These are phyloP conservation scores for Penicillium salamii DNA, from an alignment of 495 filamentous ascomycete genomes.

Conservation along the genomic window DNA sequence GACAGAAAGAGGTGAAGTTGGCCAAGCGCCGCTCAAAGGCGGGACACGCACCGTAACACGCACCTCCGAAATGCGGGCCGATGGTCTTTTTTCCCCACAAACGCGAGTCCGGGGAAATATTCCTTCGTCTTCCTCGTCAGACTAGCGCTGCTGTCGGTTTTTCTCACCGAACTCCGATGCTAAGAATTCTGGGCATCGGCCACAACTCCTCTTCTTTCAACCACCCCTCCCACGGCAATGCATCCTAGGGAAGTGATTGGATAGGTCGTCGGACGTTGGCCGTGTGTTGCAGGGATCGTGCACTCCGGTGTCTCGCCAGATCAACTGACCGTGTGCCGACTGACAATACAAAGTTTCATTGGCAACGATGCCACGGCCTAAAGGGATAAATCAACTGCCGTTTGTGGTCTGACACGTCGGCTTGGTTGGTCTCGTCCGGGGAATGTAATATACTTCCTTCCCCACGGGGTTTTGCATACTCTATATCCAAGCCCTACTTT, in stretches of 20 bases:
- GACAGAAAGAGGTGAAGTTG: constrained; percentile 9
- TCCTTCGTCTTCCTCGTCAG: background rate
- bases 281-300: constrained; percentile 3
- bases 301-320: constrained; percentile 1
- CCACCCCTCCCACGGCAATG: background rate
- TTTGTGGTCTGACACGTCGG: constrained; percentile 12
- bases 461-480: constrained; percentile 32
- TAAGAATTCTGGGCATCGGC: constrained; percentile 2
- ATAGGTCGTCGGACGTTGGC: constrained; percentile 18
- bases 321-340: background rate
- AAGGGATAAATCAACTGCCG: background rate
- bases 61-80: background rate
- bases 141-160: constrained; percentile 9
- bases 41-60: too few species aligned
- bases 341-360: background rate
- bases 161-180: constrained; percentile 26
- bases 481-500: constrained; percentile 3
- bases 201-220: constrained; percentile 1
- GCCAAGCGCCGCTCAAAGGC: too few species aligned
- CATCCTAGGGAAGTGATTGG: constrained; percentile 8
- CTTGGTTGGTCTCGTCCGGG: constrained; percentile 15
- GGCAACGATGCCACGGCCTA: background rate
- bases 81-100: background rate
- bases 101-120: background rate
- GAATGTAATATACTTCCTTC: constrained; percentile 21